Base-by-base conservation (phyloP, 169 alveolate genomes). In the Plasmodium sp. region DNA sequence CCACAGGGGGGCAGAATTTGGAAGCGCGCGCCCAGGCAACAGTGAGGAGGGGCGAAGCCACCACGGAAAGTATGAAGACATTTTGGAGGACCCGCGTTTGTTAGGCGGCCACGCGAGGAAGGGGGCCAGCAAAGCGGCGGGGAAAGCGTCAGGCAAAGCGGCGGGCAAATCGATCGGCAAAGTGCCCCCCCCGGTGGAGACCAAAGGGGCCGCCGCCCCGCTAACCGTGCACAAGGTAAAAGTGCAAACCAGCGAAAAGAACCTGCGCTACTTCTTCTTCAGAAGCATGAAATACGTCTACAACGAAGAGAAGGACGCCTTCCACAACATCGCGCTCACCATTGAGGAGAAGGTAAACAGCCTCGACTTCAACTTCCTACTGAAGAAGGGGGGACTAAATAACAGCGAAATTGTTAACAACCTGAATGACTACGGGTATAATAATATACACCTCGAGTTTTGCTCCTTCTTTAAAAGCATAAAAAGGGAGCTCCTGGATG, bases 321-420 rank as follows among this genome's bases (percentile, higher is more conserved):
- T 96, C 83, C 93, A 90, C 77, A 97, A 96, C 84, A 84, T 97
- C 36, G 80, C 97, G 5, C 45, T 81, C 79, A 92, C 84, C 85
- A 95, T 96, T 48, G 79, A 93, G 34, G 92, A 81, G 33, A 94
- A 95, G 58, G 93, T 96, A 54, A 45, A 92, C 5, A 94, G 84
- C 81, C 94, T 97, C 31, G 94, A 96, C 93, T 95, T 96, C 71
- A 85, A 94, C 34, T 94, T 94, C 36, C 58, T 96, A 58, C 72
- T 96, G 84, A 96, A 96, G 75, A 95, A 92, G 54, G 98, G 98
- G 12, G 98, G 98, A 14, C 51, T 96, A 22, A 96, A 96, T 31
- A 97, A 96, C 73, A 93, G 92, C 27, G 98, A 96, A 86, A 94
- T 97, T 43, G 84, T 84, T 51, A 81, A 93, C 80, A 79, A 97